These are phyloP conservation scores for Aspergillus unguis DNA, from an alignment of 2,329 filamentous ascomycete species.

Conservation along the genomic window DNA sequence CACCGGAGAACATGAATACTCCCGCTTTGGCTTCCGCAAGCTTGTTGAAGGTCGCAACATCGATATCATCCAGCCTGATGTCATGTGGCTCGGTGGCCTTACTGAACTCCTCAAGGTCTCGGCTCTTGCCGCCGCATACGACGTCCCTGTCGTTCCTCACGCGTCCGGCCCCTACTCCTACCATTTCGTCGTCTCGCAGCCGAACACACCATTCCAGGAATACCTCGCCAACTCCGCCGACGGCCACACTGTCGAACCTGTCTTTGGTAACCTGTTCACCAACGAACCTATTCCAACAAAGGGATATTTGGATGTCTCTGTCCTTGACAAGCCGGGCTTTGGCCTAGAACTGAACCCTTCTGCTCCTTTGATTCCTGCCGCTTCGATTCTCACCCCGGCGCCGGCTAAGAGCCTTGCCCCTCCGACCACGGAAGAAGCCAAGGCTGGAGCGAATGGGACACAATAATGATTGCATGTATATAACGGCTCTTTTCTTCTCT, in stretches of 20 bases:
- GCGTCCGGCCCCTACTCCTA: conserved; percentile 93
- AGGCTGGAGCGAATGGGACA: conserved; percentile 22
- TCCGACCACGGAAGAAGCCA: conserved; percentile 21
- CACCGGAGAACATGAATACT: conserved; percentile 94
- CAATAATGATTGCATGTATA: conserved; percentile 11
- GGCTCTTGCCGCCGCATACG: conserved; percentile 86
- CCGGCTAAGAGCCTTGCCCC: conserved; percentile 48
- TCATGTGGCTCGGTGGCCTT: conserved; percentile 95
- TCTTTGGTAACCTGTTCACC: conserved; percentile 85
- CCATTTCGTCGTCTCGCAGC: conserved; percentile 90
- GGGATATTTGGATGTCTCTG: conserved; percentile 73
- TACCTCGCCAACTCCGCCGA: conserved; percentile 92
- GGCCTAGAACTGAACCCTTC: conserved; percentile 81
- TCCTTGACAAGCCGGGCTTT: conserved; percentile 86
- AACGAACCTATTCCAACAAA: conserved; percentile 86
- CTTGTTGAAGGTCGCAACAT: conserved; percentile 86
- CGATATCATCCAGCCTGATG: conserved; percentile 91
- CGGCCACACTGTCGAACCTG: conserved; percentile 81
- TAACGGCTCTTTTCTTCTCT: conserved; percentile 1
- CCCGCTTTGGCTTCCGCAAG: conserved; percentile 90
- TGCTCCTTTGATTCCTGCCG: conserved; percentile 73
- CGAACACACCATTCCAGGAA: conserved; percentile 92
- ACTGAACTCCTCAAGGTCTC: conserved; percentile 88
- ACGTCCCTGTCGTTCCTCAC: conserved; percentile 92
- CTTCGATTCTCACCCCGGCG: conserved; percentile 67